Evolutionary conservation across 2,329 filamentous ascomycete species (phyloP), one percentile per base, ranked within the genome.

Genomic region (Achaetomium macrosporum): DNA sequence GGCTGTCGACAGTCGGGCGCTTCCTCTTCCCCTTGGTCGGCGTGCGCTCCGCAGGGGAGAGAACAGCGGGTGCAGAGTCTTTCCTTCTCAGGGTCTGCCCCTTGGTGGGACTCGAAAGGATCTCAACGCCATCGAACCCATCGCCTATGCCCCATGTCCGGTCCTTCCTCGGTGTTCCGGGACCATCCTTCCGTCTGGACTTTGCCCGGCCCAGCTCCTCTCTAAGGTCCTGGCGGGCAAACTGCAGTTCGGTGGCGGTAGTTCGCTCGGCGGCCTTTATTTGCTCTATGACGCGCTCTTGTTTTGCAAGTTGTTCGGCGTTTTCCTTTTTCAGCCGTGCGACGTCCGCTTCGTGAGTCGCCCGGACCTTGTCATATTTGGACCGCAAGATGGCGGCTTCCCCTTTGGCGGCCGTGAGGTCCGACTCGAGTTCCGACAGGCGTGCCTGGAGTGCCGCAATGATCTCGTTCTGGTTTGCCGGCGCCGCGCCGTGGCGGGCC

Each of bases 371-470:
- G 46, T 84, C 79, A 39, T 82, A 76, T 55, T 88, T 88, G 55
- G 80, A 79, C 33, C 88, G 81, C n/a, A 91, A 76, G 55, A 91
- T 90, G 47, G 85, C 78, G 29, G 83, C 83, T 65, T 91, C 87
- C 46, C 88, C 88, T 16, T 80, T 74, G 60, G 87, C 86, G 2
- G 78, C 76, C 50, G 75, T 75, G 15, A 85, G 74, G 46, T 83
- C 79, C 6, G 76, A 70, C 59, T 80, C 75, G 3, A 85, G 71
- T 1, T 74, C 71, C 8, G 70, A 69, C 33, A 84, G 68, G 36
- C 78, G 75, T 30, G 78, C 76, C 59, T 81, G 77, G 2, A 82
- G 68, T 0, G 73, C 69, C 3, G 73, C 66, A 6, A 77, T 54
- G 25, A 76, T 66, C 54, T 74, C 69, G 31, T 66, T 65, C 5